Percentiles rank a stretch among this genome's conserved stretches.
phyloP scores from a whole-genome alignment of 1,284 basidiomycete species.

The Meripilus lineatus region DNA sequence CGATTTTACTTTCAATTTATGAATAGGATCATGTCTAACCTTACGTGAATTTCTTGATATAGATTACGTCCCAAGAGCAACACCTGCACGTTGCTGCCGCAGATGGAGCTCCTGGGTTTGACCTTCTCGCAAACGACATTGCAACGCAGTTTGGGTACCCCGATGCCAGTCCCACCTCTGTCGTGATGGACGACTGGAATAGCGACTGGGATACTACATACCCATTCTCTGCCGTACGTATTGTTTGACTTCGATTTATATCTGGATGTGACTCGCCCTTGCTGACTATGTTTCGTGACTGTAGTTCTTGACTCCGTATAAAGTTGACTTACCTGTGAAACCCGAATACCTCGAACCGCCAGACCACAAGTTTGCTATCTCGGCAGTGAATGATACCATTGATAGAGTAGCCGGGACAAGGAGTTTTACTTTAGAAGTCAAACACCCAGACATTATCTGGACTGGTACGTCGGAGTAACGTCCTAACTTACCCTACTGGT shows the following conservation, averaged over 20 bases:
- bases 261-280: not conserved
- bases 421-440: conserved; percentile 65
- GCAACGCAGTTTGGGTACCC: conserved; percentile 52
- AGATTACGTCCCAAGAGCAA: conserved; percentile 73
- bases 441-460: conserved; percentile 88
- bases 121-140: conserved; percentile 57
- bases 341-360: conserved; percentile 51
- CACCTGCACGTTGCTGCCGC: conserved; percentile 81
- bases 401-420: conserved; percentile 62
- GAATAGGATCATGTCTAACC: not conserved
- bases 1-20: conserved; percentile 2
- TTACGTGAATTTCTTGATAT: conserved; percentile 4
- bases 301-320: conserved; percentile 79
- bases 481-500: not conserved
- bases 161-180: conserved; percentile 36
- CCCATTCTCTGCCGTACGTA: conserved; percentile 69
- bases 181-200: conserved; percentile 64
- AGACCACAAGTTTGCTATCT: conserved; percentile 50
- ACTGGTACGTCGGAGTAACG: conserved; percentile 46
- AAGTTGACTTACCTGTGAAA: conserved; percentile 56
- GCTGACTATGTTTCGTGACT: not conserved
- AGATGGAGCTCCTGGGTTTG: conserved; percentile 79
- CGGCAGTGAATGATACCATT: conserved; percentile 55
- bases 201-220: conserved; percentile 86
- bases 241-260: not conserved